Conservation (phyloP, 805 yeast species). For the Candida chilensis region DNA sequence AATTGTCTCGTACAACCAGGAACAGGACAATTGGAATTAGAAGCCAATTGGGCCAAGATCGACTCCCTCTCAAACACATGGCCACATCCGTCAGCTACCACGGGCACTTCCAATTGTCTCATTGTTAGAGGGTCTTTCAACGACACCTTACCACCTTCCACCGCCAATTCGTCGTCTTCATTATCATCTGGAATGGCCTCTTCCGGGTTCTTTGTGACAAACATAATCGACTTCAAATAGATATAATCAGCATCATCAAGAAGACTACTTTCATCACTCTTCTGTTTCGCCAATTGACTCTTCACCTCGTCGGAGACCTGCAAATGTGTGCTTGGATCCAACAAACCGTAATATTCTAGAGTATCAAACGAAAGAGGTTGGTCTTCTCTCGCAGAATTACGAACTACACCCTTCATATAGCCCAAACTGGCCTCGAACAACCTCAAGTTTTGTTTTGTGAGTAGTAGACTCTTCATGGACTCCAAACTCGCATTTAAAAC, state of each 20-base stretch:
- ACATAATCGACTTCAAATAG: slow-evolving; percentile 13
- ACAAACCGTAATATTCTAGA: slow-evolving; percentile 6
- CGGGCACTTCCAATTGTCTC: slow-evolving; percentile 22
- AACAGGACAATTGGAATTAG: slow-evolving; percentile 21
- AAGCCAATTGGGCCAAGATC: slow-evolving; percentile 11
- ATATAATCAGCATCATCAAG: slow-evolving; percentile 8
- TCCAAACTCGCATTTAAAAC: slow-evolving; percentile 2
- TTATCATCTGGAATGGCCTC: slow-evolving; percentile 25
- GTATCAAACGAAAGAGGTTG: slow-evolving; percentile 10
- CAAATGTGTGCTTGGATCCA: slow-evolving; percentile 1
- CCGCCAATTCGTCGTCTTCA: slow-evolving; percentile 26
- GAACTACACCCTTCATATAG: slow-evolving; percentile 6
- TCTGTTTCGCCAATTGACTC: slow-evolving; percentile 5
- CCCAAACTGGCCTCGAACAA: neutral
- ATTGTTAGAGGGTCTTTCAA: slow-evolving; percentile 30
- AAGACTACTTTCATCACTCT: neutral
- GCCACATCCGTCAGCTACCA: slow-evolving; percentile 18
- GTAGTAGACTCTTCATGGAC: slow-evolving; percentile 3
- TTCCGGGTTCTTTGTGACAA: slow-evolving; percentile 24
- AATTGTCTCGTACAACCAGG: slow-evolving; percentile 21
- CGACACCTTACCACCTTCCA: slow-evolving; percentile 31
- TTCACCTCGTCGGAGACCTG: slow-evolving; percentile 4
- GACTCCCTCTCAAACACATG: slow-evolving; percentile 25
- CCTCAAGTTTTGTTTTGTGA: slow-evolving; percentile 1
- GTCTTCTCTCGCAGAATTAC: slow-evolving; percentile 5